Evolutionary conservation across 768 basidiomycete species (phyloP).

Genomic region (Daedaleopsis nitida): DNA sequence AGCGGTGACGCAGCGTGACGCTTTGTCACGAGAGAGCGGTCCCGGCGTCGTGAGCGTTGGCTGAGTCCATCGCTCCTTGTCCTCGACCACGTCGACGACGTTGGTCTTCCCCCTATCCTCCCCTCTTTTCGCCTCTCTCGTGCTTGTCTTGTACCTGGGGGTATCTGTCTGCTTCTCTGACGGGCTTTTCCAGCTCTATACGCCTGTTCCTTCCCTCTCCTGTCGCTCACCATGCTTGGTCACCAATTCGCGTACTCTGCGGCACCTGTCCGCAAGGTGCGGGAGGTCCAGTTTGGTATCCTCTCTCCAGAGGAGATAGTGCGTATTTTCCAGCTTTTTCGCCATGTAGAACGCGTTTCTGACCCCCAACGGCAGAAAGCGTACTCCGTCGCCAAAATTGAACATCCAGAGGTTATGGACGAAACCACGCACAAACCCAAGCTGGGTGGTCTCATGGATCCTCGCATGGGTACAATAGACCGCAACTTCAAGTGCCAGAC

Average conservation of each 20-base stretch:
- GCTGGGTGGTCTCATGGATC: constrained; percentile 94
- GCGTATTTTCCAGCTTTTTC: constrained; percentile 35
- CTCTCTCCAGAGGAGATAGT: constrained; percentile 99
- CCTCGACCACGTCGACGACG: constrained; percentile 26
- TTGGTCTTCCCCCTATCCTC: constrained; percentile 9
- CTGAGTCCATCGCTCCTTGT: constrained; percentile 33
- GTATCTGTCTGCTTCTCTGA: constrained; percentile 21
- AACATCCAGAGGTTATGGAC: constrained; percentile 98
- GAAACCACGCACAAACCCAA: constrained; percentile 90
- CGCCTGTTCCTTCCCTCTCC: constrained; percentile 5
- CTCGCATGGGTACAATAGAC: constrained; percentile 97
- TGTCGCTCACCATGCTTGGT: constrained; percentile 62
- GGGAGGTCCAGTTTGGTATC: constrained; percentile 98
- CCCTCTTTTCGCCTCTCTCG: not conserved
- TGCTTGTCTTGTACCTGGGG: constrained; percentile 12
- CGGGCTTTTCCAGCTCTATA: constrained; percentile 14
- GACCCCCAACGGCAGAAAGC: constrained; percentile 73
- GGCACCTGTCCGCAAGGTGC: constrained; percentile 93
- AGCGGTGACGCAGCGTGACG: constrained; percentile 14
- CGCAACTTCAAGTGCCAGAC: constrained; percentile 99
- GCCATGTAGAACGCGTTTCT: constrained; percentile 4
- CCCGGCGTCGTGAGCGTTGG: constrained; percentile 27
- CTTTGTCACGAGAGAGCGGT: constrained; percentile 18
- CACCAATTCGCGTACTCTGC: constrained; percentile 92
- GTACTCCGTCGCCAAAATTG: constrained; percentile 96